These are phyloP conservation scores for Suhomyces anneliseae DNA, from an alignment of 1,139 yeast species.

Conservation along the genomic window DNA sequence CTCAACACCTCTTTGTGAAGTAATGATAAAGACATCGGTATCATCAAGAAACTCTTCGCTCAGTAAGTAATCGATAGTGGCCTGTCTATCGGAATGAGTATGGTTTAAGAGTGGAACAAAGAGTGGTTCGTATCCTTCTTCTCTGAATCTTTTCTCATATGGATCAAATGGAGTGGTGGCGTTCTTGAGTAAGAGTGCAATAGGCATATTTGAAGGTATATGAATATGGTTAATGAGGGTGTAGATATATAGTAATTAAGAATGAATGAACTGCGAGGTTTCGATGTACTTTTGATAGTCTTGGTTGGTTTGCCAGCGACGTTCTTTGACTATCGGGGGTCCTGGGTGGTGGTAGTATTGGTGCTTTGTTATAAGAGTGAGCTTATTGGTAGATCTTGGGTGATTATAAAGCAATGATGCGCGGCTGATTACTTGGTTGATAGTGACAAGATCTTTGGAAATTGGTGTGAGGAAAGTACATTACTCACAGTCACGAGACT, in stretches of 20 bases:
- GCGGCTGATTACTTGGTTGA: no score
- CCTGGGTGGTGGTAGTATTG: neutral
- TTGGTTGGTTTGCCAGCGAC: no score
- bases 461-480: no score
- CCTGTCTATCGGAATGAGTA: slow-evolving; percentile 49
- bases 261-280: no score
- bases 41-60: slow-evolving; percentile 40
- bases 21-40: slow-evolving; percentile 64
- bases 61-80: slow-evolving; percentile 42
- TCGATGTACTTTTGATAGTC: no score
- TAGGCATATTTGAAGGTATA: neutral
- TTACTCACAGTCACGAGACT: no score
- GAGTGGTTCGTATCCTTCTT: slow-evolving; percentile 37
- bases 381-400: neutral
- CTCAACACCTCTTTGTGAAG: slow-evolving; percentile 92
- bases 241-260: no score
- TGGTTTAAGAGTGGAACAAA: slow-evolving; percentile 76
- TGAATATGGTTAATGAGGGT: no score
- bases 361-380: neutral
- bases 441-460: no score
- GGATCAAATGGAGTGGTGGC: slow-evolving; percentile 66
- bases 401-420: no score
- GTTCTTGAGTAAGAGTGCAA: slow-evolving; percentile 59
- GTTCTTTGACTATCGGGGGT: no score
- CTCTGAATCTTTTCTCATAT: slow-evolving; percentile 46